Evolutionary conservation across 305 asterid genomes (phyloP).

Genomic region (Galium porrigens): DNA sequence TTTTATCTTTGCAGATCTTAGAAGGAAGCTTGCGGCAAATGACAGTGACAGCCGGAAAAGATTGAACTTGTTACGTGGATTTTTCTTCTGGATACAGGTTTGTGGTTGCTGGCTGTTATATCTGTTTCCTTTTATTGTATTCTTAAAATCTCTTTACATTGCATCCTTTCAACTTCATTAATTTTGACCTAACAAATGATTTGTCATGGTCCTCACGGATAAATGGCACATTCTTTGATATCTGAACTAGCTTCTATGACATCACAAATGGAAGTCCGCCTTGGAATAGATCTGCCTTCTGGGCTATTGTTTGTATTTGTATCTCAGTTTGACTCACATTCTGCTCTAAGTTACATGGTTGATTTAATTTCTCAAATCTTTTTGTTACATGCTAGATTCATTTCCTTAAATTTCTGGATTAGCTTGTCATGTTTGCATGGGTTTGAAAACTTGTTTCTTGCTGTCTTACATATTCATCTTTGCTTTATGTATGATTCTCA

Average conservation of each 20-base stretch:
- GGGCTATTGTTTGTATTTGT: neutral
- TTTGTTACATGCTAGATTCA: neutral
- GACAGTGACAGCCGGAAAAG: conserved; percentile 7
- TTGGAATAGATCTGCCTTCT: neutral
- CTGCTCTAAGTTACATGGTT: neutral
- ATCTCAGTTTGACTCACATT: neutral
- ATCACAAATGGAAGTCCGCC: neutral
- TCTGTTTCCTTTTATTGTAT: neutral
- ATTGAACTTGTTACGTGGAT: conserved; percentile 40
- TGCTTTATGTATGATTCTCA: neutral
- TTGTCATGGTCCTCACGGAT: neutral
- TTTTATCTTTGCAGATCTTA: conserved; percentile 28
- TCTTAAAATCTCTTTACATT: neutral
- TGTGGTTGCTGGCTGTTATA: conserved; percentile 3
- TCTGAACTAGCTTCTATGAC: neutral
- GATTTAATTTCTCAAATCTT: neutral
- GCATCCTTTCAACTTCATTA: neutral
- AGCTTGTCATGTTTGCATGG: neutral
- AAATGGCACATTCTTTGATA: neutral
- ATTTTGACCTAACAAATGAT: neutral
- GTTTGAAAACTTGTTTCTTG: neutral
- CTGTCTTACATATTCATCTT: neutral
- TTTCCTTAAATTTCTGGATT: neutral
- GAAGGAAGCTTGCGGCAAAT: conserved; percentile 15
- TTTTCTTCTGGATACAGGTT: conserved; percentile 46